Base-by-base conservation (phyloP, 1,139 yeast genomes). In the Entelexis sorbosivorans region DNA sequence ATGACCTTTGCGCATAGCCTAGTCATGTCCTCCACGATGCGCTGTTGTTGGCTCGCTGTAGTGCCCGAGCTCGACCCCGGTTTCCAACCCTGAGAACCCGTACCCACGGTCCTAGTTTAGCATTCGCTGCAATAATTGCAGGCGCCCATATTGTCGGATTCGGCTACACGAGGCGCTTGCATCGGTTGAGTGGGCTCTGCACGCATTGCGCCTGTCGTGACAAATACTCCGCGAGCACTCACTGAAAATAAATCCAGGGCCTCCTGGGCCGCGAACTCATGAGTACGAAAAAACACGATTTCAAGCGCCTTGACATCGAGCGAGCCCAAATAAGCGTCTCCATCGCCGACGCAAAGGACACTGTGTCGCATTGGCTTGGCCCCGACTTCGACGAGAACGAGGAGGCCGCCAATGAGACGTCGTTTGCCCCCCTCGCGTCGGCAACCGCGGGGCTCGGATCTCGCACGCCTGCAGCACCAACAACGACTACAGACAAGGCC, bases 281-380 rank as follows among this genome's bases (percentile, higher is more conserved):
- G 40, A 36, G 24, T 20, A 39, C 47, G 47, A 44, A 45, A 14
- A 42, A 42, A 32, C 46, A 51, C 24, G 58, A 57, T 33, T 55
- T 49, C 44, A 51, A 54, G 32, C 43, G 49, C 24, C 53, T 59
- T 5, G 61, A 58, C 20, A 50, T 54, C 2, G 59, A 58, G 29
- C 47, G 60, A 10, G 60, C 59, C 5, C 52, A 51, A 31, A 35
- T 59, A 5, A 36, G 49, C 16, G 57, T 58, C 7, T 43, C 56
- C 16, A 39, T 59, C 3, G 56, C 55, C 38, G 54, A 50, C 13
- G 61, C 61, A 2, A 40, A 52, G 22, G 53, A 56, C 16, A 48
- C 56, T 4, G 59, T 59, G 19, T 34, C 59, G 17, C 28, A 42
- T 11, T 55, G 59, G 61, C 50, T 58, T 49, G 59, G 56, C 16